Conservation (phyloP, 805 yeast genomes). For the Pichia membranifaciens region DNA sequence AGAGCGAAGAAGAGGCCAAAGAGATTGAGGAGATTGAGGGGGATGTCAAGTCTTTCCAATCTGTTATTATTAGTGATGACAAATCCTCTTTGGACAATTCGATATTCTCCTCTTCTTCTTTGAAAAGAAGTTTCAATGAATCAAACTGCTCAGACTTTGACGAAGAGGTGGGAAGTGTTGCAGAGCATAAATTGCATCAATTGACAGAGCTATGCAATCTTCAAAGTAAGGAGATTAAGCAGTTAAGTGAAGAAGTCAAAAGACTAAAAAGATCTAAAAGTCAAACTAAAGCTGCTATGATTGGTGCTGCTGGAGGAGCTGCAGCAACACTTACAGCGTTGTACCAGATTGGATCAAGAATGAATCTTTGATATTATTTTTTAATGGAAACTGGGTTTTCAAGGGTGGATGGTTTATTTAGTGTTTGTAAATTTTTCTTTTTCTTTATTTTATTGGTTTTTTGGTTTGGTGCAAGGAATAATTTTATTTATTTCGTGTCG, state of each 20-base stretch:
- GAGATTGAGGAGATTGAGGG: too few relatives aligned
- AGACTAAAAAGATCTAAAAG: background rate
- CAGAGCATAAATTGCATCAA: background rate
- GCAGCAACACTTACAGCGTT: slow-evolving; percentile 22
- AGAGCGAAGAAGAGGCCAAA: background rate
- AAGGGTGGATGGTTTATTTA: background rate
- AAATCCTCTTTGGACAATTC: background rate
- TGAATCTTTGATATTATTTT: background rate
- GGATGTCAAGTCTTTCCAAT: too few relatives aligned
- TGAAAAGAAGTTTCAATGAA: background rate
- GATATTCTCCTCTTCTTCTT: too few relatives aligned
- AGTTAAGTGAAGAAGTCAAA: background rate
- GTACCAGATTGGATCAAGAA: slow-evolving; percentile 21
- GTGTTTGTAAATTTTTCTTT: background rate
- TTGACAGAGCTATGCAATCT: background rate
- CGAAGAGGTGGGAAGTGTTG: background rate
- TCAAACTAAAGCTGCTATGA: background rate
- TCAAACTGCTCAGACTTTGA: background rate
- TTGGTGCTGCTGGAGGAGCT: slow-evolving; percentile 21
- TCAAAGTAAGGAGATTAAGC: background rate
- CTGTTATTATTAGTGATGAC: background rate
- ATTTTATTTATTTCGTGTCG: background rate
- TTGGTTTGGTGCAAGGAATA: background rate
- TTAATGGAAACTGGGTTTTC: background rate
- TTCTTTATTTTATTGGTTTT: background rate